phyloP scores from a whole-genome alignment of 2,329 filamentous ascomycete species.

The Aspergillus udagawae region DNA sequence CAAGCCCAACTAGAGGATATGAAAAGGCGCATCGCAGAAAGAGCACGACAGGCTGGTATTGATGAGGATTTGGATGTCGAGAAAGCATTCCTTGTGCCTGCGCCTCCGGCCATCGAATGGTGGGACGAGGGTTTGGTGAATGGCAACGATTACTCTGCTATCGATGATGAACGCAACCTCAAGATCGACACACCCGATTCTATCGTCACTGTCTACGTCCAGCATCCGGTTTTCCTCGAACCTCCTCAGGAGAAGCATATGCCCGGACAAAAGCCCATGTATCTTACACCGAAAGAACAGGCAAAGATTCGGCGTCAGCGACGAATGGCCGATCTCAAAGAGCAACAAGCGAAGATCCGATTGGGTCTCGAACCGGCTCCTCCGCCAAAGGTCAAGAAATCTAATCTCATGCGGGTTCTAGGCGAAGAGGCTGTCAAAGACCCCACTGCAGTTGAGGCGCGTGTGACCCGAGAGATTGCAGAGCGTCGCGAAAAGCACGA shows the following conservation, averaged over 20 bases:
- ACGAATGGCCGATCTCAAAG: constrained; percentile 88
- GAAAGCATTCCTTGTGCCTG: constrained; percentile 80
- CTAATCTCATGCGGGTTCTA: constrained; percentile 94
- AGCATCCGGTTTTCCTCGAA: constrained; percentile 86
- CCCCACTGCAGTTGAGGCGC: constrained; percentile 91
- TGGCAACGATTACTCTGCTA: constrained; percentile 67
- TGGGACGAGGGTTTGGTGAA: constrained; percentile 89
- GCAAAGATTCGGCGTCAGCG: constrained; percentile 85
- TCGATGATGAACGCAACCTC: constrained; percentile 61
- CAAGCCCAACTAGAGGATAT: constrained; percentile 88
- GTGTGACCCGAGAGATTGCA: constrained; percentile 88
- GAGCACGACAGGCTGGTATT: constrained; percentile 83
- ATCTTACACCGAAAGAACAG: constrained; percentile 84
- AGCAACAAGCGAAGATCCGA: constrained; percentile 92
- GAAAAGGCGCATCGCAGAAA: constrained; percentile 87
- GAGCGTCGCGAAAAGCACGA: constrained; percentile 79
- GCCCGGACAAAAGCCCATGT: constrained; percentile 81
- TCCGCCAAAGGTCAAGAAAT: constrained; percentile 93
- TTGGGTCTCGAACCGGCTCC: constrained; percentile 85
- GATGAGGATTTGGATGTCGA: constrained; percentile 88
- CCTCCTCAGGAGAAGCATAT: constrained; percentile 84
- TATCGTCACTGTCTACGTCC: constrained; percentile 85
- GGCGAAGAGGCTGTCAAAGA: constrained; percentile 93
- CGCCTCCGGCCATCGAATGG: constrained; percentile 89
- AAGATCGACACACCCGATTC: constrained; percentile 76